Evolutionary conservation across 2,329 filamentous ascomycete species (phyloP).

Genomic region (Xylariomycetidae sp.): DNA sequence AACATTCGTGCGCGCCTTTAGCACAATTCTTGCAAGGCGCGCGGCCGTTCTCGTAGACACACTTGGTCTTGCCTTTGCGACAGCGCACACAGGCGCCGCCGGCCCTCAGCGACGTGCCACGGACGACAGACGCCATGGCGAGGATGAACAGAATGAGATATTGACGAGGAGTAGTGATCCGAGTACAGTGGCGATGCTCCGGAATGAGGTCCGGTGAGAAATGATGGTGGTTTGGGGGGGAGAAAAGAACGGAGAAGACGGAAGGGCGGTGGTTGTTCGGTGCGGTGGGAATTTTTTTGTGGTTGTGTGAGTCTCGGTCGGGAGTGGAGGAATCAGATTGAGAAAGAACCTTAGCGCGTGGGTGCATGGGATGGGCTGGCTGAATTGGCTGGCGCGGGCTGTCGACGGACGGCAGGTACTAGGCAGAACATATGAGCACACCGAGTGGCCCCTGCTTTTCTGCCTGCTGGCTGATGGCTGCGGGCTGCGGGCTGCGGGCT

Average conservation of each 20-base stretch:
- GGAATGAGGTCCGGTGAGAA: constrained; percentile 21
- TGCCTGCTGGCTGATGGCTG: too few relatives aligned
- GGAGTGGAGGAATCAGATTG: constrained; percentile 24
- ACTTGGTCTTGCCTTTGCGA: constrained; percentile 61
- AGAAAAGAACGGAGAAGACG: constrained; percentile 23
- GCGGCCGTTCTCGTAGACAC: constrained; percentile 58
- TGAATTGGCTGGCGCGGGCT: neutral
- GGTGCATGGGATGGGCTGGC: neutral
- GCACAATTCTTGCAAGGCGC: constrained; percentile 61
- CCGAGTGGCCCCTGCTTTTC: too few relatives aligned
- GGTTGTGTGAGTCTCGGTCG: constrained; percentile 24
- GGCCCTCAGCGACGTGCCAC: constrained; percentile 56
- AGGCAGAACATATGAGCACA: too few relatives aligned
- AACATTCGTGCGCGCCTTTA: constrained; percentile 61
- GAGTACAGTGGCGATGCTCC: constrained; percentile 13
- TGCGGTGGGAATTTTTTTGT: constrained; percentile 25
- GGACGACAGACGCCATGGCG: constrained; percentile 45
- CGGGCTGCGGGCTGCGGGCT: neutral
- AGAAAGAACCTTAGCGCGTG: neutral
- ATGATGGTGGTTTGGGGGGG: constrained; percentile 7
- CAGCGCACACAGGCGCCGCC: constrained; percentile 59
- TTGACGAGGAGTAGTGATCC: constrained; percentile 2
- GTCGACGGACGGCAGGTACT: too few relatives aligned
- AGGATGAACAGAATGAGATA: constrained; percentile 5
- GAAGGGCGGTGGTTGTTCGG: constrained; percentile 27